Base-by-base conservation (phyloP, 441 rosid genomes). In the Gossypium davidsonii region DNA sequence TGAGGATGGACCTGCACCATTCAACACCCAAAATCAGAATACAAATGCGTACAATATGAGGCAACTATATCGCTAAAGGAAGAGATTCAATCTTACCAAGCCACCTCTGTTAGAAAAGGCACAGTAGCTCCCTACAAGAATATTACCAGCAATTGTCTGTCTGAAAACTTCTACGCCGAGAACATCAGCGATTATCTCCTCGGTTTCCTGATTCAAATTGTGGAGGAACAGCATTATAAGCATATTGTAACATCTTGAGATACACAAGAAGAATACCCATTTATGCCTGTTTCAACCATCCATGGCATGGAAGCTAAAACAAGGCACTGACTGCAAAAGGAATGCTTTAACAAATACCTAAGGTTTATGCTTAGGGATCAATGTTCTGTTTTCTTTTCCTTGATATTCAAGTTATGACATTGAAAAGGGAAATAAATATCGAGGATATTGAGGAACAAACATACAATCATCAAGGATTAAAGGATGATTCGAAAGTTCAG, bases 81-180 rank as follows among this genome's bases (percentile, higher is more conserved):
- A 9, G 9, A n/a, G n/a, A 1, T 46, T 44, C 15, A 44, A 31
- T 42, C 89, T 84, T 83, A 90, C 95, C 90, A 94, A 72, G 78
- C 97, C 93, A 46, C 97, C 97, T 77, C 81, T 77, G 76, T 94
- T 94, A 46, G 97, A 90, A 70, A 92, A 81, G 78, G 89, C 65
- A 77, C 97, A 89, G 83, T 85, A 87, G 81, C 96, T 92, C 58
- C 97, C 97, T 8, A 91, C 94, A 21, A 89, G 93, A 79, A 89
- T 88, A 75, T 88, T 92, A 70, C 92, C 98, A 15, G 95, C 98
- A 73, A 90, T 85, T 14, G 97, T 88, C 86, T 90, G 97, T 79
- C 97, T 81, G 72, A 90, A 89, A 56, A 89, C 95, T 84, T 94
- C 97, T 66, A 87, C 94, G 9, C 93, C 97, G 64, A 94, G 97